Evolutionary conservation across 2,329 filamentous ascomycete species (phyloP).

Genomic region (Penicillium sp.): DNA sequence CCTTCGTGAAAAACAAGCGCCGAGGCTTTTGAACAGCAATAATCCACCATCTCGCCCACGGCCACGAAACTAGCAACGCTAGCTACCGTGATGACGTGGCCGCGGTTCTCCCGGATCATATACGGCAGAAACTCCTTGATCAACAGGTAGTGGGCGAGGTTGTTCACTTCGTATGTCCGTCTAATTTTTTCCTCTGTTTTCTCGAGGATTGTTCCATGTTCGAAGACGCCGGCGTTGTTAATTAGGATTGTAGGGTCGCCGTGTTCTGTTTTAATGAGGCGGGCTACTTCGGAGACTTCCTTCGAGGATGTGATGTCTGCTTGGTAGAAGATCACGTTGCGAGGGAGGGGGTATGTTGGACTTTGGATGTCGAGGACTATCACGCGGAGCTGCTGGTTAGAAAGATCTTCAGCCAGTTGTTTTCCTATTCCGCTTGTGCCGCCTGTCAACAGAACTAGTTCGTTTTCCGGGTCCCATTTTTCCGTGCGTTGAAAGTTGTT

Average conservation of each 20-base stretch:
- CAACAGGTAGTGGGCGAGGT: slow-evolving; percentile 49
- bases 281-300: slow-evolving; percentile 24
- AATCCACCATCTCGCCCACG: slow-evolving; percentile 49
- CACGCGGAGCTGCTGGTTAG: slow-evolving; percentile 4
- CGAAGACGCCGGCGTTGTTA: slow-evolving; percentile 50
- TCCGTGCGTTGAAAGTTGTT: background rate
- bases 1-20: slow-evolving; percentile 53
- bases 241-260: slow-evolving; percentile 44
- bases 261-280: slow-evolving; percentile 30
- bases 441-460: slow-evolving; percentile 22
- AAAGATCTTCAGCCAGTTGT: slow-evolving; percentile 20
- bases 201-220: slow-evolving; percentile 44
- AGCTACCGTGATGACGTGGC: slow-evolving; percentile 57
- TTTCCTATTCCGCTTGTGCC: slow-evolving; percentile 22
- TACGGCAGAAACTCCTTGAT: slow-evolving; percentile 49
- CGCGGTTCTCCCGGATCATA: slow-evolving; percentile 50
- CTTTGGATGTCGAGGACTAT: slow-evolving; percentile 13
- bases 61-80: slow-evolving; percentile 50
- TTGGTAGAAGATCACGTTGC: slow-evolving; percentile 23
- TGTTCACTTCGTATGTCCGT: slow-evolving; percentile 50
- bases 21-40: slow-evolving; percentile 50
- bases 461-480: slow-evolving; percentile 10
- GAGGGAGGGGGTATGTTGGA: slow-evolving; percentile 5
- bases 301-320: slow-evolving; percentile 27
- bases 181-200: slow-evolving; percentile 40